Conservation (phyloP, 371 early-diverging fungal genomes). For the Syncephalastrum sp. region DNA sequence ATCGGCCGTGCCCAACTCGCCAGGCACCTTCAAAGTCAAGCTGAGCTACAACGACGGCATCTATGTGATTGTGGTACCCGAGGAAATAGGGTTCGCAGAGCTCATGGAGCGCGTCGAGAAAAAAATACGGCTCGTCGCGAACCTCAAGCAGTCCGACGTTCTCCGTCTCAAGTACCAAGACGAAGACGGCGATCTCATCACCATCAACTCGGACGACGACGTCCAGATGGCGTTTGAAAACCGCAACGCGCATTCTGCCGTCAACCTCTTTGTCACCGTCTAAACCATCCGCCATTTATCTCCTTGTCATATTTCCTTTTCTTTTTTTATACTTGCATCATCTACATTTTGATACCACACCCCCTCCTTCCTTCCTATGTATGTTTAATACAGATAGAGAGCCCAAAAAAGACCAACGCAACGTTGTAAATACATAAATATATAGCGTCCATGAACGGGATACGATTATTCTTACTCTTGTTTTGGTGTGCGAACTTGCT, state of each 20-base stretch:
- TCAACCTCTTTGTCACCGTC: slow-evolving; percentile 17
- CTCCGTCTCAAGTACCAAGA: slow-evolving; percentile 84
- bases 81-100: slow-evolving; percentile 67
- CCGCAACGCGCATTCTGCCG: slow-evolving; percentile 32
- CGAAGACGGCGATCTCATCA: slow-evolving; percentile 88
- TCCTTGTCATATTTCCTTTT: slow-evolving; percentile 1
- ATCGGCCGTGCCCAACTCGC: slow-evolving; percentile 17
- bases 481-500: too few species aligned
- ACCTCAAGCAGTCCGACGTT: slow-evolving; percentile 33
- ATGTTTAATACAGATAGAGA: too few species aligned
- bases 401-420: too few species aligned
- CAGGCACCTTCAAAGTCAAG: slow-evolving; percentile 66
- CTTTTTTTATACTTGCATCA: neutral
- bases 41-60: slow-evolving; percentile 83
- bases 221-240: slow-evolving; percentile 87
- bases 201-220: slow-evolving; percentile 86
- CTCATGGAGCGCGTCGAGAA: slow-evolving; percentile 79
- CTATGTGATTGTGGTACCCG: slow-evolving; percentile 79
- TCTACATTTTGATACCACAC: too few species aligned
- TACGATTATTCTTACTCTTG: too few species aligned
- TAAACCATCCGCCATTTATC: neutral
- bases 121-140: slow-evolving; percentile 80
- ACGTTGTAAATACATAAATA: too few species aligned
- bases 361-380: too few species aligned
- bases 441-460: too few species aligned